These are phyloP conservation scores for Cutaneotrichosporon sp. DNA, from an alignment of 1,284 basidiomycete genomes.

Conservation along the genomic window DNA sequence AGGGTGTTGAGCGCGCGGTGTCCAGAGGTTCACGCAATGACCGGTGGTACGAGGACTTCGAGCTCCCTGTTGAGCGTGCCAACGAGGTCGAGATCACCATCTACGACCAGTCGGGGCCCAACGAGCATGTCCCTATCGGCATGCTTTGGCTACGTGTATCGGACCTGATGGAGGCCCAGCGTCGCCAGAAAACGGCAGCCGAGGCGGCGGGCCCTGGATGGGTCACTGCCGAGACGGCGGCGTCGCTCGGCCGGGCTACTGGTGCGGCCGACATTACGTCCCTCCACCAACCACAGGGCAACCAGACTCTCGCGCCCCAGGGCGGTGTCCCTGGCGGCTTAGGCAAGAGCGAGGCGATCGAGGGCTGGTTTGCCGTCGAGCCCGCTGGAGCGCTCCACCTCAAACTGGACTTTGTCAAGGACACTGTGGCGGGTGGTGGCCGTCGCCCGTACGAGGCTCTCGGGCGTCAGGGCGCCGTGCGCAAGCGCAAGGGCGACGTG, in stretches of 20 bases:
- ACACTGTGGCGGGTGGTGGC: conserved; percentile 71
- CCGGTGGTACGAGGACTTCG: conserved; percentile 96
- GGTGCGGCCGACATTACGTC: conserved; percentile 41
- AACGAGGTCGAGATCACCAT: conserved; percentile 98
- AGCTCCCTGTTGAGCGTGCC: conserved; percentile 94
- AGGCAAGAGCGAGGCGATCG: conserved; percentile 70
- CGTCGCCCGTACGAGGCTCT: conserved; percentile 93
- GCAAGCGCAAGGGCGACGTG: conserved; percentile 96
- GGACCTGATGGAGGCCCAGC: conserved; percentile 90
- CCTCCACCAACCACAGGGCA: conserved; percentile 30
- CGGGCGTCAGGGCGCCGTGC: conserved; percentile 94
- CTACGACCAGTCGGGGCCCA: conserved; percentile 82
- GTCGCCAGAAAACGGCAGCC: conserved; percentile 84
- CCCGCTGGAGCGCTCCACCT: conserved; percentile 91
- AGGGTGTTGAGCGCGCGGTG: conserved; percentile 87
- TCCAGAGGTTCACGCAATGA: conserved; percentile 92
- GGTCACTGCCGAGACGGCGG: conserved; percentile 73
- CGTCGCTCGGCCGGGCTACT: conserved; percentile 43
- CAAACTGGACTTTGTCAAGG: conserved; percentile 91
- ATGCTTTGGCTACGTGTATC: conserved; percentile 93
- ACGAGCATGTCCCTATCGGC: conserved; percentile 85
- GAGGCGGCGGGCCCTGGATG: conserved; percentile 73
- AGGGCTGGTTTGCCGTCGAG: conserved; percentile 97
- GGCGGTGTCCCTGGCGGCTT: conserved; percentile 23
- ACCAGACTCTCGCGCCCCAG: conserved; percentile 11